phyloP scores from a whole-genome alignment of 441 rosid species.

The Arabidopsis hybrid region DNA sequence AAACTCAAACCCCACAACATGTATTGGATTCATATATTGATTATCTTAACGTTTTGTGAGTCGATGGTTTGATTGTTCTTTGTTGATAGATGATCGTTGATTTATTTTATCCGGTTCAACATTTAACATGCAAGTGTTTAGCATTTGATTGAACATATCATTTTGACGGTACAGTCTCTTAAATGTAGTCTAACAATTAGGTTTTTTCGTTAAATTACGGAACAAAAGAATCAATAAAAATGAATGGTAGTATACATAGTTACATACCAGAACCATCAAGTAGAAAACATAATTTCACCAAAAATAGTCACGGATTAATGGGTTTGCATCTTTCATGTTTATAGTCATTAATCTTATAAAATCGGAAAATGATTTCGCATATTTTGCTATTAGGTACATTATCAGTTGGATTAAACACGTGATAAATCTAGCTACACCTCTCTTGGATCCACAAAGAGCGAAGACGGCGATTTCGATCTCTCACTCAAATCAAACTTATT shows the following conservation, averaged over 20 bases:
- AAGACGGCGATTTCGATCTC: constrained; percentile 43
- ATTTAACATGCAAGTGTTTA: constrained; percentile 24
- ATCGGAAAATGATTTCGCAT: not conserved
- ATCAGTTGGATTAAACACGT: not conserved
- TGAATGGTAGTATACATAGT: not conserved
- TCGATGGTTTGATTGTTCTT: constrained; percentile 14
- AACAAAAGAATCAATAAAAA: not conserved
- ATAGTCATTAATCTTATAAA: no score
- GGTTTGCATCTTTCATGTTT: no score
- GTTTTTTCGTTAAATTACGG: not conserved
- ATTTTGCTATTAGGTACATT: not conserved
- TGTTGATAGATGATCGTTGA: constrained; percentile 15
- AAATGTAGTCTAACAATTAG: not conserved
- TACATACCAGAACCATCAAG: not conserved
- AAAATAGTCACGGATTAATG: not conserved
- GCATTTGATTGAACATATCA: constrained; percentile 12
- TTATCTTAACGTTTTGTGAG: constrained; percentile 28
- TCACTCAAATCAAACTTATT: constrained; percentile 38
- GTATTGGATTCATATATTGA: constrained; percentile 24
- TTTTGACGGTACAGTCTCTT: not conserved
- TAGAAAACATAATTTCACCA: not conserved
- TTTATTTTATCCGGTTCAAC: constrained; percentile 20
- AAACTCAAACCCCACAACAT: constrained; percentile 35
- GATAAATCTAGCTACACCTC: constrained; percentile 56
- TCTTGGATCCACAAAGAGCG: constrained; percentile 87